A percentile compares a stretch with the other conserved stretches of the same genome.
These are phyloP conservation scores for Globisporangium heterothallicum DNA, from an alignment of 352 stramenopile species.

Conservation along the genomic window DNA sequence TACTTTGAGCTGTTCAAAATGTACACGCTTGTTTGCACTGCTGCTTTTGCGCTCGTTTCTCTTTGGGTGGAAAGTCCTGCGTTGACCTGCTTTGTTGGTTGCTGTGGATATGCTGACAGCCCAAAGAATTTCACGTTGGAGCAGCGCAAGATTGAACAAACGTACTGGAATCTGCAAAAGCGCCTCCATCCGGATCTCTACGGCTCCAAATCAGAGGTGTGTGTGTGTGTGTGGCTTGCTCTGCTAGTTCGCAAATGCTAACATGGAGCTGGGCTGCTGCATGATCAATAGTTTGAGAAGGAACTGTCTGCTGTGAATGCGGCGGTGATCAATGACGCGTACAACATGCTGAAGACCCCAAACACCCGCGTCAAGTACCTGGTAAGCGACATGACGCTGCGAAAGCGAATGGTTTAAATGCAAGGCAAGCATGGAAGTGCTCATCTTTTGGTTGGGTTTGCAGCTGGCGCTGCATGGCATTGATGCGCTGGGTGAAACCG, in stretches of 20 bases:
- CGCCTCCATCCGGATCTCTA: constrained; percentile 81
- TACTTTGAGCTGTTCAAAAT: constrained; percentile 87
- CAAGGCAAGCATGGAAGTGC: no score
- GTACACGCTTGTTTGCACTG: constrained; percentile 25
- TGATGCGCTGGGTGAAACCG: constrained; percentile 69
- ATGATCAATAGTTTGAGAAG: constrained; percentile 79
- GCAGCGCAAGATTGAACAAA: constrained; percentile 77
- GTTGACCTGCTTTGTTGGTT: constrained; percentile 2
- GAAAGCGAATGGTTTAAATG: no score
- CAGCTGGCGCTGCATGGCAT: constrained; percentile 79
- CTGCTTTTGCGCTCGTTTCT: constrained; percentile 12
- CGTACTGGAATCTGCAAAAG: constrained; percentile 87
- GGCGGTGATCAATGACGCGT: constrained; percentile 78
- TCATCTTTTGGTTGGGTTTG: not conserved
- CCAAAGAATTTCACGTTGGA: constrained; percentile 80
- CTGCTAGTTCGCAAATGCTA: not conserved
- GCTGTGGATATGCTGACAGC: constrained; percentile 14
- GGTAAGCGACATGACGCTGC: no score
- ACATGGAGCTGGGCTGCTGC: no score
- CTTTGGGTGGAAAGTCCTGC: not conserved
- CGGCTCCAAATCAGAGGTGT: constrained; percentile 79
- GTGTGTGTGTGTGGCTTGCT: not conserved
- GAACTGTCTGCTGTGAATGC: constrained; percentile 75
- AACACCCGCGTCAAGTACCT: constrained; percentile 83
- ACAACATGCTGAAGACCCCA: constrained; percentile 85